Conservation (phyloP, 495 filamentous ascomycete species). For the Xylaria grammica region DNA sequence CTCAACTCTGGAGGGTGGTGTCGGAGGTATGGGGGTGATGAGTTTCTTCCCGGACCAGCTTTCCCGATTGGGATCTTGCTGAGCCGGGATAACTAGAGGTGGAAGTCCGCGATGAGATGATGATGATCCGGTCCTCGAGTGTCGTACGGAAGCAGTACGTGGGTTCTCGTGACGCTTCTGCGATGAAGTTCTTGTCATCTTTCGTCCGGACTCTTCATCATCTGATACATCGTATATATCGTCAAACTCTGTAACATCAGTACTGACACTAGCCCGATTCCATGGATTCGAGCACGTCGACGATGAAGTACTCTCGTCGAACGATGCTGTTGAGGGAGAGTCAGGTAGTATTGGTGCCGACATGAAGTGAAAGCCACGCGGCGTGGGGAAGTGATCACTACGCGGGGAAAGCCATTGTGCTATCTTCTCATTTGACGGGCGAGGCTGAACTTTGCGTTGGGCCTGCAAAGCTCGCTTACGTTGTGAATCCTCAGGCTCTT, state of each 20-base stretch:
- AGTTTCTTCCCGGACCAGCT: conserved; percentile 54
- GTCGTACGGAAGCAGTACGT: conserved; percentile 34
- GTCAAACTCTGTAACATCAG: conserved; percentile 72
- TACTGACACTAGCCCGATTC: conserved; percentile 59
- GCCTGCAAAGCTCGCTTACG: conserved; percentile 28
- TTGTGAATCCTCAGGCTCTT: conserved; percentile 51
- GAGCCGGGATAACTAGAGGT: conserved; percentile 71
- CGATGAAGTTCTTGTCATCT: conserved; percentile 37
- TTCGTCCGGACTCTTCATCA: conserved; percentile 52
- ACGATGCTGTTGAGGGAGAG: conserved; percentile 50
- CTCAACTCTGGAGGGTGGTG: conserved; percentile 74
- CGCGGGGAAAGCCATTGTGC: conserved; percentile 61
- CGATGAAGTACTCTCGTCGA: conserved; percentile 54
- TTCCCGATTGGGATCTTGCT: conserved; percentile 35
- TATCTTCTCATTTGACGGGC: conserved; percentile 55
- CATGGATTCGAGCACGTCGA: conserved; percentile 59
- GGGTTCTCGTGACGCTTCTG: conserved; percentile 43
- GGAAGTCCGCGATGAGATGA: conserved; percentile 58
- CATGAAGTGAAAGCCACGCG: conserved; percentile 61
- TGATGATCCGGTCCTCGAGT: conserved; percentile 37
- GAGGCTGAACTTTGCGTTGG: conserved; percentile 41
- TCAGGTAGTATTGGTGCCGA: conserved; percentile 57
- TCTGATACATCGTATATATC: conserved; percentile 85
- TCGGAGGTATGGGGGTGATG: conserved; percentile 77
- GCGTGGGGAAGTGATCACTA: conserved; percentile 67